Base-by-base conservation (phyloP, 345 rosid genomes). In the Citrus sinensis region DNA sequence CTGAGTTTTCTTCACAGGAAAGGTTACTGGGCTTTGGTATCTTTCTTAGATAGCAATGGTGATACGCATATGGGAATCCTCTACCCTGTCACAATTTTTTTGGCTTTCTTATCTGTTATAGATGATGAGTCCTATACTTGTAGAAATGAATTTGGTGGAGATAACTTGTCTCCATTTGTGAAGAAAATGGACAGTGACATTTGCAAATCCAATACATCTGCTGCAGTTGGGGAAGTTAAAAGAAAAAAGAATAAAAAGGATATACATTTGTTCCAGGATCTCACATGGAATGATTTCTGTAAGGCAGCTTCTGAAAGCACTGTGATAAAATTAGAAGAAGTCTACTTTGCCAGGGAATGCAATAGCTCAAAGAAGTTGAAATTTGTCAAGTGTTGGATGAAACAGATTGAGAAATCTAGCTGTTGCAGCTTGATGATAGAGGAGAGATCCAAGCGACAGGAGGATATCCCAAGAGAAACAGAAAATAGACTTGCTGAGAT, bases 301-400 rank as follows among this genome's bases (percentile, higher is more conserved):
- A 78, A 86, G 83, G 89, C 86, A 65, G 92, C 92, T 32, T 73
- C 75, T 42, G 88, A 86, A 62, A 86, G 82, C 75, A 81, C 78
- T 29, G 86, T 83, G 59, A 71, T 92, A 49, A 87, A 89, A 75
- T 59, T 96, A 55, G 99, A 89, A 84, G 92, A 86, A 69, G 73
- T 82, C 54, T 96, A 84, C 78, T 87, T 88, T 78, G 79, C 88
- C 19, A 88, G 87, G 84, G 86, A 71, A 75, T 81, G 78, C 78
- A 75, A 76, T 77, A 86, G 80, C 70, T 94, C 89, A 0, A 96
- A 96, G 92, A 94, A 91, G 75, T 79, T 87, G 79, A 91, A 89
- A 80, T 96, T 96, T 88, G 78, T 96, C 55, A 96, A 89, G 89
- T 96, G 97, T 83, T 96, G 98, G 98, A 87, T 91, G 87, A 94